phyloP scores from a whole-genome alignment of 2,329 filamentous ascomycete genomes.

The Ascochyta fabae region DNA sequence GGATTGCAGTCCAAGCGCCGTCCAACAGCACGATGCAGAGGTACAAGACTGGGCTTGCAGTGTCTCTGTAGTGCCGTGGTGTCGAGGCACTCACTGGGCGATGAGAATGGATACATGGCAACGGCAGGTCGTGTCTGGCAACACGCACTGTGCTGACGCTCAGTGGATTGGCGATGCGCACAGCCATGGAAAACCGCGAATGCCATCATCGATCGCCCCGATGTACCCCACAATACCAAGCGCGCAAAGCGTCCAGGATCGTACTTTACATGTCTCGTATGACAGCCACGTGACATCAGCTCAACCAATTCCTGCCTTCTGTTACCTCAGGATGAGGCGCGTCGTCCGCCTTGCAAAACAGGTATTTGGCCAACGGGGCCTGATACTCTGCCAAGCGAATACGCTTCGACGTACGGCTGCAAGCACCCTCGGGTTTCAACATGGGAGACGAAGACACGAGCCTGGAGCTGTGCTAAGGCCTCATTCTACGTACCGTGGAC shows the following conservation, averaged over 20 bases:
- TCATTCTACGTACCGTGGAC: not conserved
- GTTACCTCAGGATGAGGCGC: conserved; percentile 5
- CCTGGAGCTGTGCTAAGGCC: not conserved
- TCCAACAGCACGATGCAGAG: conserved; percentile 14
- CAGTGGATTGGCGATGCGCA: conserved; percentile 5
- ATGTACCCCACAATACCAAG: conserved; percentile 20
- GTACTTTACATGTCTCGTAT: conserved; percentile 14
- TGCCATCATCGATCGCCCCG: conserved; percentile 17
- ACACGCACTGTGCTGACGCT: not conserved
- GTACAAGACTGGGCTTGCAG: conserved; percentile 1
- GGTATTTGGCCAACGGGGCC: conserved; percentile 4
- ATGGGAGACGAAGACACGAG: not conserved
- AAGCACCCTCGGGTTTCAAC: conserved; percentile 1
- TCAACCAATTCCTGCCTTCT: conserved; percentile 12
- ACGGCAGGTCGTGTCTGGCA: not conserved
- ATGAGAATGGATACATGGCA: not conserved
- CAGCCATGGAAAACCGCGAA: conserved; percentile 12
- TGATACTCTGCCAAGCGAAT: not conserved
- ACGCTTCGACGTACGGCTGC: conserved; percentile 1
- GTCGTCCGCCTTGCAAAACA: conserved; percentile 18
- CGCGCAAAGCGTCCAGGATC: conserved; percentile 10
- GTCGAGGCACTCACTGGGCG: not conserved
- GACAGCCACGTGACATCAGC: conserved; percentile 15
- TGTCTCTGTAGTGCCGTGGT: not conserved
- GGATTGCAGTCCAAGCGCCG: conserved; percentile 13